Conservation (phyloP, 805 yeast genomes). For the Starmera dryadoides region DNA sequence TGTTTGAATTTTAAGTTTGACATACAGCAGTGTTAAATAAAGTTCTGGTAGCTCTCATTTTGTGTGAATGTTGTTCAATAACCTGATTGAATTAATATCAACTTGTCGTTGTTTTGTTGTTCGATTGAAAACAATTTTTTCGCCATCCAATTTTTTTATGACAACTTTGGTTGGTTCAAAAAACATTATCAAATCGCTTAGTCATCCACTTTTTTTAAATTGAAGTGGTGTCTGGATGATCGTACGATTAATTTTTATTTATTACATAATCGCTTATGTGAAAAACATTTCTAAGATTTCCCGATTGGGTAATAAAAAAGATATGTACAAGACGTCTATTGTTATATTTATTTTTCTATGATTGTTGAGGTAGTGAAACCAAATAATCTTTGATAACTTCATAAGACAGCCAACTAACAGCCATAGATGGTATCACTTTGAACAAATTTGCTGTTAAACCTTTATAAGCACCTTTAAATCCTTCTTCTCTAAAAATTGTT, state of each 20-base stretch:
- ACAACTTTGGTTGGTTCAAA: slow-evolving; percentile 2
- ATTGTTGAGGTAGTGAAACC: too few relatives aligned
- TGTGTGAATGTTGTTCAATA: slow-evolving; percentile 2
- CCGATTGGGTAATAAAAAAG: slow-evolving; percentile 2
- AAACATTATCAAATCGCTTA: too few relatives aligned
- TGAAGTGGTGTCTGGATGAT: background rate
- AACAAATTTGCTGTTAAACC: slow-evolving; percentile 76
- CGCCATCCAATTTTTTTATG: background rate
- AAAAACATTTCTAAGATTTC: slow-evolving; percentile 4
- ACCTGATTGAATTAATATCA: background rate
- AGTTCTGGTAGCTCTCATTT: slow-evolving; percentile 44
- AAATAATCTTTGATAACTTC: slow-evolving; percentile 56
- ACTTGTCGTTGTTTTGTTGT: background rate
- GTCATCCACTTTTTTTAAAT: too few relatives aligned
- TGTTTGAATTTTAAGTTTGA: slow-evolving; percentile 4
- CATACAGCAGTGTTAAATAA: slow-evolving; percentile 40
- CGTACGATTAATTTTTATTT: background rate
- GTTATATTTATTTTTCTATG: too few relatives aligned
- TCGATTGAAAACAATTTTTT: background rate
- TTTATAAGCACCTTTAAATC: slow-evolving; percentile 62
- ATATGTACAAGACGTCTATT: background rate
- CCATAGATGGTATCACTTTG: slow-evolving; percentile 93
- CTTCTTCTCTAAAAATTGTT: slow-evolving; percentile 68
- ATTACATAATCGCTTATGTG: background rate
- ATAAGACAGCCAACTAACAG: slow-evolving; percentile 85